A percentile compares a stretch with the other conserved stretches of the same genome.
phyloP scores from a whole-genome alignment of 768 basidiomycete species.

The Imleria badia region DNA sequence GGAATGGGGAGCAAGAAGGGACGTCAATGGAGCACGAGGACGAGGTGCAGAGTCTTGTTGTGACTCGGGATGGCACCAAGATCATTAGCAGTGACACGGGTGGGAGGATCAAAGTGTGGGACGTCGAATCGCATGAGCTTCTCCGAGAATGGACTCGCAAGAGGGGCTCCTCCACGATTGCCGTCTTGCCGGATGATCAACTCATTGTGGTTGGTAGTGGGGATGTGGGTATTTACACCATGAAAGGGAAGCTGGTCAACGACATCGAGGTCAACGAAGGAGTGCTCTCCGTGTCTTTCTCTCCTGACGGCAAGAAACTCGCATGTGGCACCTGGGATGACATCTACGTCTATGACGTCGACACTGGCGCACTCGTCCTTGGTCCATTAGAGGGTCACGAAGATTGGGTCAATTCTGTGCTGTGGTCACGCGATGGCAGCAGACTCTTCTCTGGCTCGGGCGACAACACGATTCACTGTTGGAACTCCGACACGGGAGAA shows the following conservation, averaged over 20 bases:
- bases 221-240: no score
- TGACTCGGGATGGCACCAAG: not conserved
- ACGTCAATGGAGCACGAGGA: no score
- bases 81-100: not conserved
- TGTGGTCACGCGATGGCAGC: constrained; percentile 9
- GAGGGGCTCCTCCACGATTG: not conserved
- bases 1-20: no score
- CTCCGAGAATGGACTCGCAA: constrained; percentile 1
- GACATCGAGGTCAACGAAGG: no score
- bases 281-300: not conserved
- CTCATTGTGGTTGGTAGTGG: no score
- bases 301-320: not conserved
- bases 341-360: not conserved
- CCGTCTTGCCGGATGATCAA: constrained; percentile 2
- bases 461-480: constrained; percentile 8
- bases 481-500: constrained; percentile 1
- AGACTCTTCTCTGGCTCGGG: not conserved
- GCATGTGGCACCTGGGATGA: not conserved
- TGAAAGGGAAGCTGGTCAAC: no score
- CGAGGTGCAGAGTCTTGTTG: not conserved
- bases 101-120: constrained; percentile 2
- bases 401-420: not conserved
- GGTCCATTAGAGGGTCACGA: not conserved
- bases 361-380: not conserved
- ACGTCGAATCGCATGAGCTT: not conserved